Evolutionary conservation across 2,329 filamentous ascomycete genomes (phyloP).

Genomic region (Fusarium stilboides): DNA sequence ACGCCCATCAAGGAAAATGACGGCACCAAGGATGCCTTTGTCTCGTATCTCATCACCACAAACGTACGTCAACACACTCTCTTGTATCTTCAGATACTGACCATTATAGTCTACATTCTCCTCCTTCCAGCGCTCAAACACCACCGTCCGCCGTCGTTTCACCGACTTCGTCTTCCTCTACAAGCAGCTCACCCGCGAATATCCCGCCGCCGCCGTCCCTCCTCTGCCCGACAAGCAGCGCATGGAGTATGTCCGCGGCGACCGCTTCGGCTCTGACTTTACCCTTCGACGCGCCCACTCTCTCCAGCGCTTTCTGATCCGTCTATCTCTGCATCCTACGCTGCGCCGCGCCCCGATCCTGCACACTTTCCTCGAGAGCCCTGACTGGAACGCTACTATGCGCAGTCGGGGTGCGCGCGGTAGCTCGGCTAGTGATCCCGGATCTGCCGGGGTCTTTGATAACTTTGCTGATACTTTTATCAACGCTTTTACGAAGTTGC

Average conservation of each 20-base stretch:
- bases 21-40: slow-evolving; percentile 95
- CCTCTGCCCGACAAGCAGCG: slow-evolving; percentile 98
- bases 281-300: slow-evolving; percentile 90
- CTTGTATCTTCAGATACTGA: slow-evolving; percentile 17
- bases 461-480: slow-evolving; percentile 96
- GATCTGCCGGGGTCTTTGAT: slow-evolving; percentile 85
- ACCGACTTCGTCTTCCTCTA: slow-evolving; percentile 98
- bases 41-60: slow-evolving; percentile 95
- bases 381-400: slow-evolving; percentile 98
- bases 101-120: slow-evolving; percentile 86
- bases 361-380: slow-evolving; percentile 90
- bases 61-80: slow-evolving; percentile 68
- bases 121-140: slow-evolving; percentile 87
- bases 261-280: slow-evolving; percentile 95
- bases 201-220: slow-evolving; percentile 91
- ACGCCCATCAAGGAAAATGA: slow-evolving; percentile 95
- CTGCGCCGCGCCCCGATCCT: slow-evolving; percentile 87
- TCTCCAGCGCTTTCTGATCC: slow-evolving; percentile 89
- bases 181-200: slow-evolving; percentile 89
- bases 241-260: slow-evolving; percentile 97
- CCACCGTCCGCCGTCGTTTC: slow-evolving; percentile 89
- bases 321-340: slow-evolving; percentile 89
- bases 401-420: slow-evolving; percentile 79
- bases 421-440: slow-evolving; percentile 65
- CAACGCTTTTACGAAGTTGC: slow-evolving; percentile 96